Percentiles rank a stretch among this genome's conserved stretches.
Evolutionary conservation across 257 asterid species (phyloP).

Genomic region (Solanum microdontum): DNA sequence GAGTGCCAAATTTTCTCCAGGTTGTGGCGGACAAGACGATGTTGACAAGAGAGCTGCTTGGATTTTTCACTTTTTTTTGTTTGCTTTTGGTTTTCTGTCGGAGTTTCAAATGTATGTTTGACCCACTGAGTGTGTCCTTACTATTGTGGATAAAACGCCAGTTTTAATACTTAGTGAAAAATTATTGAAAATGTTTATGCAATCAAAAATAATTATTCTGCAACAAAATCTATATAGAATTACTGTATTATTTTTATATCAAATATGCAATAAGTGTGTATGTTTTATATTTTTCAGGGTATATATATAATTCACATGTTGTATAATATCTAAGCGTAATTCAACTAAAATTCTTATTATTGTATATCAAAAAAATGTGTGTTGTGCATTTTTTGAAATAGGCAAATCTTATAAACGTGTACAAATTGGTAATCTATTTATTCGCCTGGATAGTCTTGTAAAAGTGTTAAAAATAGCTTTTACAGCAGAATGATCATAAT

Average conservation of each 20-base stretch:
- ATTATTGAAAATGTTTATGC: not conserved
- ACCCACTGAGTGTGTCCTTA: not conserved
- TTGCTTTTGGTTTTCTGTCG: not conserved
- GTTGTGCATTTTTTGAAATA: too few species aligned
- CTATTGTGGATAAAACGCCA: not conserved
- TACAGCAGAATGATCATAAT: too few species aligned
- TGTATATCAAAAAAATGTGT: too few species aligned
- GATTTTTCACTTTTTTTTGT: not conserved
- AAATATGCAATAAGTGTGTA: not conserved
- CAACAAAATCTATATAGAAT: not conserved
- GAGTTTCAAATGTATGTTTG: not conserved
- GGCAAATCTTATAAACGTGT: not conserved
- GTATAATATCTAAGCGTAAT: too few species aligned
- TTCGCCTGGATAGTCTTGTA: not conserved
- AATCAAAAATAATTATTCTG: not conserved
- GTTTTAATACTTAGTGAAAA: not conserved
- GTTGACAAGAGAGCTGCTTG: conserved; percentile 10
- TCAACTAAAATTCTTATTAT: too few species aligned
- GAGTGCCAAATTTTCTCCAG: not conserved
- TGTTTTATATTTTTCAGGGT: too few species aligned
- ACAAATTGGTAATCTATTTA: not conserved
- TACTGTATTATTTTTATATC: not conserved
- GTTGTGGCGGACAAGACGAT: conserved; percentile 22
- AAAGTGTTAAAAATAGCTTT: too few species aligned
- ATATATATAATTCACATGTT: not conserved